A percentile compares a stretch with the other conserved stretches of the same genome.
Conservation (phyloP, 768 basidiomycete species). For the button mushroom (Agaricus bisporus) region DNA sequence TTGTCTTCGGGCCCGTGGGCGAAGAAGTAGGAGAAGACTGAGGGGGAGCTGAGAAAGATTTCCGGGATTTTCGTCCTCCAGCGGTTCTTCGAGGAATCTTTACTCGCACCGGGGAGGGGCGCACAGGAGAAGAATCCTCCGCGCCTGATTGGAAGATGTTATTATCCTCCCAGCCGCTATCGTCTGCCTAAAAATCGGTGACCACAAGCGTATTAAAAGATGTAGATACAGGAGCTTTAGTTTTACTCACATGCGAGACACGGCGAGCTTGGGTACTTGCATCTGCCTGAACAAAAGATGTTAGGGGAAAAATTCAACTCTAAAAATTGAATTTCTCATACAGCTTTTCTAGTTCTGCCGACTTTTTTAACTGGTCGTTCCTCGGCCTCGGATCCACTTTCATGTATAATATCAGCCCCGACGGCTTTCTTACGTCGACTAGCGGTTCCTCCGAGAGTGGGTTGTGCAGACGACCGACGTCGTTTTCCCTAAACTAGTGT, state of each 20-base stretch:
- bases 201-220: constrained; percentile 6
- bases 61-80: constrained; percentile 47
- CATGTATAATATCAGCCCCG: constrained; percentile 51
- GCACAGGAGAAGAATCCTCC: constrained; percentile 75
- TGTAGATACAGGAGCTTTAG: background rate
- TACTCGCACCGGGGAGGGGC: constrained; percentile 49
- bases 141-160: constrained; percentile 89
- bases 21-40: constrained; percentile 37
- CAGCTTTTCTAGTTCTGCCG: constrained; percentile 53
- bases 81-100: constrained; percentile 35
- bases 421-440: constrained; percentile 27
- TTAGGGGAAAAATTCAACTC: background rate
- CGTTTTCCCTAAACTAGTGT: constrained; percentile 43
- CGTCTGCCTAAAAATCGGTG: constrained; percentile 33
- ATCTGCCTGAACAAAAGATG: constrained; percentile 29
- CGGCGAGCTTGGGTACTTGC: constrained; percentile 50
- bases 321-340: constrained; percentile 20
- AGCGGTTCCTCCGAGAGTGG: constrained; percentile 48
- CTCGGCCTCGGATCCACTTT: constrained; percentile 74
- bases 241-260: constrained; percentile 27
- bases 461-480: constrained; percentile 75
- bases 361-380: constrained; percentile 55
- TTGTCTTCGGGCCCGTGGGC: constrained; percentile 37
- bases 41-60: constrained; percentile 69
- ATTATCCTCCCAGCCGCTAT: constrained; percentile 88